Conservation (phyloP, 2,329 filamentous ascomycete species). For the Helminthosporium solani region DNA sequence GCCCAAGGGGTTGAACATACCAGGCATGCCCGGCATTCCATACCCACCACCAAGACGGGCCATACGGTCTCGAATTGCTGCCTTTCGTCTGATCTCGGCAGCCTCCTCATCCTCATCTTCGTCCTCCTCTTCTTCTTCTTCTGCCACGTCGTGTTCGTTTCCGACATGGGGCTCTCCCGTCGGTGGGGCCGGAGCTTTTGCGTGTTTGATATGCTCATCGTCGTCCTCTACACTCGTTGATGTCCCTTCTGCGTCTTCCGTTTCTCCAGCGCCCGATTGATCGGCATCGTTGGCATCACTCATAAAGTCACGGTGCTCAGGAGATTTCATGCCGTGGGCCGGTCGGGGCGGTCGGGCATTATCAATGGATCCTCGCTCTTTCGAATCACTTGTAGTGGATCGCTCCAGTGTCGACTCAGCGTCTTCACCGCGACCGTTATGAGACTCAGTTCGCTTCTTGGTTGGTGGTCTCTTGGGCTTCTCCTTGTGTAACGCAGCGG, state of each 20-base stretch:
- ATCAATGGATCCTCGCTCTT: conserved; percentile 44
- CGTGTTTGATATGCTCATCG: conserved; percentile 55
- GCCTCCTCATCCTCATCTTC: conserved; percentile 72
- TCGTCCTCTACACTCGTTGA: conserved; percentile 74
- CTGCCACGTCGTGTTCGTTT: conserved; percentile 52
- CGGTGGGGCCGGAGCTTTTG: conserved; percentile 38
- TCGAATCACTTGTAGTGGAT: conserved; percentile 36
- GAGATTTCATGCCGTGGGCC: conserved; percentile 42
- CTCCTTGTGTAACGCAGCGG: conserved; percentile 75
- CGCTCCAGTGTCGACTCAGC: conserved; percentile 42
- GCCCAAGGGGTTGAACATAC: conserved; percentile 61
- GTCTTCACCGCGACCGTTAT: conserved; percentile 32
- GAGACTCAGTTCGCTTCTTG: conserved; percentile 62
- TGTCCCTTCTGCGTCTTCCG: conserved; percentile 61
- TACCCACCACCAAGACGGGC: conserved; percentile 98
- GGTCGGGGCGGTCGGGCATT: conserved; percentile 41
- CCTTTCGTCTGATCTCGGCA: conserved; percentile 78
- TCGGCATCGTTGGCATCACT: conserved; percentile 67
- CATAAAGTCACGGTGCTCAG: conserved; percentile 52
- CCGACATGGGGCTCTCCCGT: conserved; percentile 48
- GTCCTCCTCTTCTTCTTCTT: conserved; percentile 61
- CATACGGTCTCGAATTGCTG: conserved; percentile 92
- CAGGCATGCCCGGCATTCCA: conserved; percentile 95
- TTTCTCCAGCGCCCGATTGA: conserved; percentile 63
- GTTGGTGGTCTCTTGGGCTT: conserved; percentile 70